Evolutionary conservation across 176 grass and related monocot genomes (phyloP).

Genomic region (Oryza longistaminata): DNA sequence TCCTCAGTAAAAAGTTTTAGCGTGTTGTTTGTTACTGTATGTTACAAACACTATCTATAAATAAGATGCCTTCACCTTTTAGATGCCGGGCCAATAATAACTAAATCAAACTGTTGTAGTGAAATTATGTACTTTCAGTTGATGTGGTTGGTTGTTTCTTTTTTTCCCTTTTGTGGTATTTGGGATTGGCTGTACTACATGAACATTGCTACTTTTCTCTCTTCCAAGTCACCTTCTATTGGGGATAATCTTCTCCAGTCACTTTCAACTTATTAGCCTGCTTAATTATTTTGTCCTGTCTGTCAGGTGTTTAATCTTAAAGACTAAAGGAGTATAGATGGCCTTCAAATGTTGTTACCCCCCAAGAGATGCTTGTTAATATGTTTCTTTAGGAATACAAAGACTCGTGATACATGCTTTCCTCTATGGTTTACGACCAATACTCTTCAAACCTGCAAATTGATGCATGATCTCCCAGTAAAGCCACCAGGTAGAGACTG

Average conservation of each 20-base stretch:
- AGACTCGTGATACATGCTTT: constrained; percentile 21
- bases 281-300: constrained; percentile 38
- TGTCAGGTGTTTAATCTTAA: constrained; percentile 57
- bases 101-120: not conserved
- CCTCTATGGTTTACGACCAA: constrained; percentile 24
- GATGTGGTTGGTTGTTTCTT: not conserved
- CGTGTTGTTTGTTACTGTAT: not conserved
- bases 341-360: constrained; percentile 32
- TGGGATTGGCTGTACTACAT: not conserved
- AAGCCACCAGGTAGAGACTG: constrained; percentile 23
- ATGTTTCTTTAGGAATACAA: constrained; percentile 56
- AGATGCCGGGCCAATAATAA: constrained; percentile 7
- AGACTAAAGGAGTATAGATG: constrained; percentile 44
- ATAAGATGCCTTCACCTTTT: constrained; percentile 18
- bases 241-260: not conserved
- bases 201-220: not conserved
- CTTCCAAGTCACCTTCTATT: not conserved
- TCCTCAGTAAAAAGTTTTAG: not conserved
- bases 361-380: constrained; percentile 45
- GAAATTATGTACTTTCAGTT: not conserved
- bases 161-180: not conserved
- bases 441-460: constrained; percentile 25
- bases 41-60: constrained; percentile 2
- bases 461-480: constrained; percentile 19
- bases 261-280: not conserved